A percentile compares a stretch with the other conserved stretches of the same genome.
These are phyloP conservation scores for Blastobotrys buckinghamii DNA, from an alignment of 1,139 yeast genomes.

Conservation along the genomic window DNA sequence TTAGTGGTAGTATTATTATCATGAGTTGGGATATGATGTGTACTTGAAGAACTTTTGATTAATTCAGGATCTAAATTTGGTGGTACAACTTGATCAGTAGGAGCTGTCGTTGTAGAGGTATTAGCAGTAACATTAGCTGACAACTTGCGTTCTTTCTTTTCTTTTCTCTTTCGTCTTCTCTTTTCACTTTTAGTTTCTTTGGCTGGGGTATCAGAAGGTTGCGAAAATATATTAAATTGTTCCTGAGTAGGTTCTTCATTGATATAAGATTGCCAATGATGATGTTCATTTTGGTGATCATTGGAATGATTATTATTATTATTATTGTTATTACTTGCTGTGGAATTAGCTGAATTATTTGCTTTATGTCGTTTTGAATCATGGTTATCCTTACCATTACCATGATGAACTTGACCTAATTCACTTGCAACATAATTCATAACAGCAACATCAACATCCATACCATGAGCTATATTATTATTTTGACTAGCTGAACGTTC, in stretches of 20 bases:
- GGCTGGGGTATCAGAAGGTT: neutral
- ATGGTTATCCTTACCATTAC: neutral
- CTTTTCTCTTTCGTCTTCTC: neutral
- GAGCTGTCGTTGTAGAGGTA: neutral
- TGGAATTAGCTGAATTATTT: neutral
- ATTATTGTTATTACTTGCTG: neutral
- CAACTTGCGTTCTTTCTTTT: slow-evolving; percentile 2
- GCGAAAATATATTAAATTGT: neutral
- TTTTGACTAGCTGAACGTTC: no score
- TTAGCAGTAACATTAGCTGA: slow-evolving; percentile 2
- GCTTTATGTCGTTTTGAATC: neutral
- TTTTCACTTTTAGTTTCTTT: neutral
- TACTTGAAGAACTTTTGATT: slow-evolving; percentile 1
- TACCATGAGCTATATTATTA: neutral
- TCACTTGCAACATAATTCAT: slow-evolving; percentile 59
- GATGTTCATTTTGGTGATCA: slow-evolving; percentile 9
- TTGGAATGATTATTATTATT: neutral
- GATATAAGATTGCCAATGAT: slow-evolving; percentile 13
- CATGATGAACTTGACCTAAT: neutral
- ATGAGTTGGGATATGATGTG: no score
- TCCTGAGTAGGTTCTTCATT: slow-evolving; percentile 10
- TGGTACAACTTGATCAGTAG: neutral
- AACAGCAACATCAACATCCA: slow-evolving; percentile 65
- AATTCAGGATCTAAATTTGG: slow-evolving; percentile 14
- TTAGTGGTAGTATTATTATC: no score